Evolutionary conservation across 768 basidiomycete genomes (phyloP).

Genomic region (Pilatotrama ljubarskyi): DNA sequence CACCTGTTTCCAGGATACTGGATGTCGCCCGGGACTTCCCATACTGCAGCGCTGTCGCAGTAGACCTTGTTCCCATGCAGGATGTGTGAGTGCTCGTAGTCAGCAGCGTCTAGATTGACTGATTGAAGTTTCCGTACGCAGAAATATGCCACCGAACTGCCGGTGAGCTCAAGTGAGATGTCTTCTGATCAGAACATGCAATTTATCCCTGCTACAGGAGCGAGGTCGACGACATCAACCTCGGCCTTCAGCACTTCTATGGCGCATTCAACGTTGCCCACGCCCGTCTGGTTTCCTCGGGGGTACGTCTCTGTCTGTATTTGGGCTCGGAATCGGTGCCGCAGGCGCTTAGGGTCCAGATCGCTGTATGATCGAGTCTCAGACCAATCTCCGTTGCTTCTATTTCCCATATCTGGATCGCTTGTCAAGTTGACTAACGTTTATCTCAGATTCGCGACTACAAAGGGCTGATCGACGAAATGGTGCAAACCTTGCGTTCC

Average conservation of each 20-base stretch:
- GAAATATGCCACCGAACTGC: slow-evolving; percentile 68
- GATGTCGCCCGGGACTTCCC: slow-evolving; percentile 75
- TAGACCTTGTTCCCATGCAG: slow-evolving; percentile 83
- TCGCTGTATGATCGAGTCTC: slow-evolving; percentile 11
- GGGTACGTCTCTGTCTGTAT: slow-evolving; percentile 47
- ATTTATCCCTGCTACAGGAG: slow-evolving; percentile 45
- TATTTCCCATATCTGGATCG: slow-evolving; percentile 12
- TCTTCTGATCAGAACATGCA: background rate
- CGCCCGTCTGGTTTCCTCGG: slow-evolving; percentile 67
- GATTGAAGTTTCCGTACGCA: slow-evolving; percentile 29
- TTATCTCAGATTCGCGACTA: slow-evolving; percentile 67
- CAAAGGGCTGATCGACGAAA: slow-evolving; percentile 60
- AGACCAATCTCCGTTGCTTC: slow-evolving; percentile 22
- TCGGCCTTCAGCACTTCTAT: slow-evolving; percentile 81
- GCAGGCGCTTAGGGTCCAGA: slow-evolving; percentile 8
- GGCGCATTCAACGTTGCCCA: slow-evolving; percentile 78
- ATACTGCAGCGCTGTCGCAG: slow-evolving; percentile 64
- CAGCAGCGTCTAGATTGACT: slow-evolving; percentile 4
- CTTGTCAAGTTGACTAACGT: slow-evolving; percentile 9
- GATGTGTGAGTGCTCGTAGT: slow-evolving; percentile 47
- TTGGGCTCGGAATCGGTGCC: slow-evolving; percentile 13
- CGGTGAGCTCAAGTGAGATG: slow-evolving; percentile 43
- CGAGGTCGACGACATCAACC: slow-evolving; percentile 83
- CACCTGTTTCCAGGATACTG: slow-evolving; percentile 57
- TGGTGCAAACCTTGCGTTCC: slow-evolving; percentile 64